Base-by-base conservation (phyloP, 2,329 filamentous ascomycete genomes). In the Arthrinium puccinioides region DNA sequence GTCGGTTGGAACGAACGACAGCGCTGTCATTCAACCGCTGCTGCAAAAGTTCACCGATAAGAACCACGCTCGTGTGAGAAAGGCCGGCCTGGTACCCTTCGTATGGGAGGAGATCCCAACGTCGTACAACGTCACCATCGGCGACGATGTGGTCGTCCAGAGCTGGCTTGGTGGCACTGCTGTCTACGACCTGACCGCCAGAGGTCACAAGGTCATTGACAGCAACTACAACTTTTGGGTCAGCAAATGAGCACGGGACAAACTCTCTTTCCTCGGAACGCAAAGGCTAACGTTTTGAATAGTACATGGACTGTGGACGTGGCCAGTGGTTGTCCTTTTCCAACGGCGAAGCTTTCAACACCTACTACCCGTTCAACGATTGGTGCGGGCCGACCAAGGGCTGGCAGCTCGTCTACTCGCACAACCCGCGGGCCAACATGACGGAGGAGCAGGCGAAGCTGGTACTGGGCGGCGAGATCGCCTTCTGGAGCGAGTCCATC, bases 31-130 rank as follows among this genome's bases (percentile, higher is more conserved):
- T 25, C 72, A 76, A 52, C 85, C 87, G 2, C 69, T 92, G 16
- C 72, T 95, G 55, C 86, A 94, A 56, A 76, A 72, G 40, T 87
- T 94, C 54, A 66, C 94, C 44, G 74, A 85, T 55, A 71, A 73
- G 46, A 79, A 81, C 50, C 84, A 89, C 57, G 67, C 61, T 21
- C 75, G 79, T 31, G 68, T 92, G 27, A 67, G 76, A 31, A 62
- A 70, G 29, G 68, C 72, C 6, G 82, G 82, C 5, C 62, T 94
- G 36, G 74, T 72, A 5, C 86, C 87, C 0, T 66, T 94, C 16
- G 84, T 89, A 1, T 94, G 88, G 88, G 87, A 95, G 58, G 88
- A 94, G 59, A 87, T 92, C 70, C 67, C 87, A 1, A 66, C 84
- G 9, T 69, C 79, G 18, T 94, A 86, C 82, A 84, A 89, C 54